phyloP scores from a whole-genome alignment of 331 rosid genomes.

The Quercus tomentella region DNA sequence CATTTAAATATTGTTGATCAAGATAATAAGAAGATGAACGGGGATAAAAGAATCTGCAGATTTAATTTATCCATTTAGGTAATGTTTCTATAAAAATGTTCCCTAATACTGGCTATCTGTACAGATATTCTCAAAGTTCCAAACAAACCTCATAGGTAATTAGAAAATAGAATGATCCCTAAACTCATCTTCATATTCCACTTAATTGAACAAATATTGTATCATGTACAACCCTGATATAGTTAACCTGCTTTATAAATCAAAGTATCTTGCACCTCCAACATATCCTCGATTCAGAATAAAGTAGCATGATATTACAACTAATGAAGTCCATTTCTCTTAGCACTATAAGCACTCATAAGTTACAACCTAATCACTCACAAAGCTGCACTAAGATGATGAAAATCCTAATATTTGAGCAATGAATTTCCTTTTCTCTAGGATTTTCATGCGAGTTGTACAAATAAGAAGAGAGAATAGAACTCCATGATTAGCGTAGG shows the following conservation, averaged over 20 bases:
- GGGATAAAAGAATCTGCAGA: background rate
- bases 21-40: no score
- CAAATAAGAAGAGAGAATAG: background rate
- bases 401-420: background rate
- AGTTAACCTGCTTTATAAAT: background rate
- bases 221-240: background rate
- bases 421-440: background rate
- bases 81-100: background rate
- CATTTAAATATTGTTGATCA: background rate
- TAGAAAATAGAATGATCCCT: no score
- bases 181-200: background rate
- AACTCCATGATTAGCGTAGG: background rate
- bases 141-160: background rate
- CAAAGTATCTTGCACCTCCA: background rate
- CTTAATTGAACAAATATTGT: background rate
- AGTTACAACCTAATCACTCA: background rate
- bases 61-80: background rate
- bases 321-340: background rate
- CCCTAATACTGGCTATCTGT: background rate
- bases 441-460: background rate
- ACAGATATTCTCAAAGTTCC: background rate
- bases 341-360: background rate
- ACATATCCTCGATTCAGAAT: background rate
- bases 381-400: background rate
- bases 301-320: slow-evolving; percentile 1